Evolutionary conservation across 2,329 filamentous ascomycete species (phyloP).

Genomic region (Parasarocladium wereldwijsianum): DNA sequence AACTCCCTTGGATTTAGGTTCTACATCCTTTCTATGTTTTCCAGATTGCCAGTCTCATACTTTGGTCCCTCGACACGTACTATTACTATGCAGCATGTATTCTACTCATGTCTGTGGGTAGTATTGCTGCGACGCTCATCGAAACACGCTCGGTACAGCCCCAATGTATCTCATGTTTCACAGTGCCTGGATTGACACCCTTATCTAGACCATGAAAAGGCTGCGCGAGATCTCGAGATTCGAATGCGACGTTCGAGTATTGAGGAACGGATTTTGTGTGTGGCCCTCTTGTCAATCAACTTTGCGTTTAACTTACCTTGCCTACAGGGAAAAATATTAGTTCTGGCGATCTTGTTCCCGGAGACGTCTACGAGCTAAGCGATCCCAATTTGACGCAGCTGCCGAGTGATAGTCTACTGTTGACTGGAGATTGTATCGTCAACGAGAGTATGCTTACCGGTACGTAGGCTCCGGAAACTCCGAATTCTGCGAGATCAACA

Average conservation of each 20-base stretch:
- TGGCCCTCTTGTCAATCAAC: constrained; percentile 32
- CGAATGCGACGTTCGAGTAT: constrained; percentile 85
- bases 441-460: constrained; percentile 96
- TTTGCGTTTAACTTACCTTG: background rate
- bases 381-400: constrained; percentile 81
- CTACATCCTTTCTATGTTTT: constrained; percentile 99
- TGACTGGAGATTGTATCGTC: constrained; percentile 93
- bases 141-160: constrained; percentile 66
- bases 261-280: constrained; percentile 73
- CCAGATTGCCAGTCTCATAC: constrained; percentile 80
- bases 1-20: too few species aligned
- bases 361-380: constrained; percentile 92
- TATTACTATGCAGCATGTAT: constrained; percentile 97
- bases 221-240: constrained; percentile 86
- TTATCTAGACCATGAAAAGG: constrained; percentile 65
- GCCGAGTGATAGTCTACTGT: constrained; percentile 78
- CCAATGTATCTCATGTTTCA: background rate
- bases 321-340: constrained; percentile 60
- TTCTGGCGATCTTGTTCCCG: constrained; percentile 81
- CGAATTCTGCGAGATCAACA: too few species aligned
- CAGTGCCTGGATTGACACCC: background rate
- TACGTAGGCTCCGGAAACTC: constrained; percentile 17
- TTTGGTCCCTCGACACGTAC: constrained; percentile 94
- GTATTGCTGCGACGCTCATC: constrained; percentile 75
- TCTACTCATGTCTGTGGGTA: constrained; percentile 84